phyloP scores from a whole-genome alignment of 495 filamentous ascomycete genomes.

The Aspergillus asperescens region DNA sequence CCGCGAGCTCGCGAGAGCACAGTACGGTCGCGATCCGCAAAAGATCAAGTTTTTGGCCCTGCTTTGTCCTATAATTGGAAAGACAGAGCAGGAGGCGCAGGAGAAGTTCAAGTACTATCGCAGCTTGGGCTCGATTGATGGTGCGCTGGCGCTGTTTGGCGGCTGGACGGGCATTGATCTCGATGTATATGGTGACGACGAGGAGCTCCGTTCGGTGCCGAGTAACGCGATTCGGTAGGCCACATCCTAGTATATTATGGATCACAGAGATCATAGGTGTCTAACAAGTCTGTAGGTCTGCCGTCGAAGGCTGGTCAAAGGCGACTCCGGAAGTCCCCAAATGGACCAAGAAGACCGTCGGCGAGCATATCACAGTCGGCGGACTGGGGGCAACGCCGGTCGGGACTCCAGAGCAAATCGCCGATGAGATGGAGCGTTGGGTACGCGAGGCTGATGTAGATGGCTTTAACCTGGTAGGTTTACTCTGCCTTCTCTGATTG shows the following conservation, averaged over 20 bases:
- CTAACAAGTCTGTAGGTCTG: slow-evolving; percentile 26
- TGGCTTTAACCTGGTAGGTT: slow-evolving; percentile 54
- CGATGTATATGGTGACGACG: slow-evolving; percentile 47
- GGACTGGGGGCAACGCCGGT: slow-evolving; percentile 51
- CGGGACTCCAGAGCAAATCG: slow-evolving; percentile 53
- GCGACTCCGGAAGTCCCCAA: slow-evolving; percentile 42
- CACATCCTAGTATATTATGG: no score
- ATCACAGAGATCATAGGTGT: no score
- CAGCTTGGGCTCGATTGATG: slow-evolving; percentile 47
- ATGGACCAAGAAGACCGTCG: slow-evolving; percentile 62
- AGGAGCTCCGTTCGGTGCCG: slow-evolving; percentile 53
- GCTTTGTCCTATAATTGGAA: slow-evolving; percentile 47
- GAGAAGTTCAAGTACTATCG: slow-evolving; percentile 48
- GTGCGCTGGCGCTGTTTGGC: slow-evolving; percentile 52
- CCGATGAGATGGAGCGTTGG: slow-evolving; percentile 58
- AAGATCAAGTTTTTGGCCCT: slow-evolving; percentile 52
- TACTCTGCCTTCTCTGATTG: background rate
- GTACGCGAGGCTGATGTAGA: slow-evolving; percentile 57
- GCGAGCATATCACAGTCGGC: slow-evolving; percentile 58
- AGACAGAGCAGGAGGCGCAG: slow-evolving; percentile 50
- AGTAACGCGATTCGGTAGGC: slow-evolving; percentile 57
- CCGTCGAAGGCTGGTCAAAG: slow-evolving; percentile 46
- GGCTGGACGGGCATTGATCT: slow-evolving; percentile 57
- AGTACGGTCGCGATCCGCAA: slow-evolving; percentile 44
- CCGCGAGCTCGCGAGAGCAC: slow-evolving; percentile 37